These are phyloP conservation scores for Penicillium sp. DNA, from an alignment of 2,329 filamentous ascomycete genomes.

Conservation along the genomic window DNA sequence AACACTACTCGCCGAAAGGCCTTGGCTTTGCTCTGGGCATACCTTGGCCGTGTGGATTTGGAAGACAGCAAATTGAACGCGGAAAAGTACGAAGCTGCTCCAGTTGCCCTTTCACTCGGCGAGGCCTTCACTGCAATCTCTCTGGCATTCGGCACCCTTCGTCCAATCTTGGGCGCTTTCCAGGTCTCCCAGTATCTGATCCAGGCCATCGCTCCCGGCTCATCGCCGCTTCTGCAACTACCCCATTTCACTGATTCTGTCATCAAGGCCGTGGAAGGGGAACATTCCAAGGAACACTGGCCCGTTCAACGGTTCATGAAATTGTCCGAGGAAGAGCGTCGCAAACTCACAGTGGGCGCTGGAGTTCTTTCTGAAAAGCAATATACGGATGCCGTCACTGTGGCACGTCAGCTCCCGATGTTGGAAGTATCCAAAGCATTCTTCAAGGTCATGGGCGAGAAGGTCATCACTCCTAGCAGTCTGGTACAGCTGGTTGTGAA, in stretches of 20 bases:
- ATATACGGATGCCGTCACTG: slow-evolving; percentile 66
- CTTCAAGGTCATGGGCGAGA: slow-evolving; percentile 97
- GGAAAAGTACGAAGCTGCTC: slow-evolving; percentile 83
- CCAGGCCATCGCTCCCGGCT: slow-evolving; percentile 76
- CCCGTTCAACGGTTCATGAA: slow-evolving; percentile 85
- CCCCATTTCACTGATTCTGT: slow-evolving; percentile 70
- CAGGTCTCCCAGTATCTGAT: slow-evolving; percentile 78
- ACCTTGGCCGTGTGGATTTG: slow-evolving; percentile 81
- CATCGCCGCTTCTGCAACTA: slow-evolving; percentile 84
- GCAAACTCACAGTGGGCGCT: slow-evolving; percentile 62
- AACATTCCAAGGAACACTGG: slow-evolving; percentile 64
- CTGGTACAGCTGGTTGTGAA: slow-evolving; percentile 94
- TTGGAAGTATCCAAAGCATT: slow-evolving; percentile 86
- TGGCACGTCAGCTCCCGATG: slow-evolving; percentile 77
- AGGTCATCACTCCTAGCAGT: slow-evolving; percentile 83
- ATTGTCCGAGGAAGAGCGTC: slow-evolving; percentile 67
- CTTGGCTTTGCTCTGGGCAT: slow-evolving; percentile 87
- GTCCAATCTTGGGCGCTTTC: slow-evolving; percentile 76
- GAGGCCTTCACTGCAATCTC: slow-evolving; percentile 82
- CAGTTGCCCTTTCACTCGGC: slow-evolving; percentile 77
- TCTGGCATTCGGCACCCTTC: slow-evolving; percentile 78
- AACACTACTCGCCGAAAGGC: slow-evolving; percentile 76
- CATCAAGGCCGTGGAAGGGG: slow-evolving; percentile 46
- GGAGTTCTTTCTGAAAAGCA: slow-evolving; percentile 67
- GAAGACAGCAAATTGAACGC: slow-evolving; percentile 66